Percentiles rank a stretch among this genome's conserved stretches.
These are phyloP conservation scores for Schwanniomyces sp. DNA, from an alignment of 805 yeast species.

Conservation along the genomic window DNA sequence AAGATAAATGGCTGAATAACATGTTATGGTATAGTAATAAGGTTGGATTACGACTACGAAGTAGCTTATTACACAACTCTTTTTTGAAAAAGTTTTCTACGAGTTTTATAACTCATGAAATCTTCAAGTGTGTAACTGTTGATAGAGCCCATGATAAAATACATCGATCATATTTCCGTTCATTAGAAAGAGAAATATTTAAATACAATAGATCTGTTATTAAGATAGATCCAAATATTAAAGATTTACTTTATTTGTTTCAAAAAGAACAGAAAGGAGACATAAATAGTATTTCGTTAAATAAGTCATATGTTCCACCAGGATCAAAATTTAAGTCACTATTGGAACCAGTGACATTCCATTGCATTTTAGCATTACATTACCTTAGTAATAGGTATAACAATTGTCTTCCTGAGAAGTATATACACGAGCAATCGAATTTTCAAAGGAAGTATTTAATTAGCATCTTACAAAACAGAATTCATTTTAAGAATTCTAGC, in stretches of 20 bases:
- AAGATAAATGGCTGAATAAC: background rate
- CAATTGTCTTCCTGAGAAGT: background rate
- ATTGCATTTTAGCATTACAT: slow-evolving; percentile 9
- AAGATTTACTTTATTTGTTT: slow-evolving; percentile 8
- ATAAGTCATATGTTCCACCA: slow-evolving; percentile 1
- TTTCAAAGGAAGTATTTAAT: slow-evolving; percentile 3
- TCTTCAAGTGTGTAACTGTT: background rate
- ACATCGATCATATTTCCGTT: slow-evolving; percentile 15
- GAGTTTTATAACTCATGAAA: background rate
- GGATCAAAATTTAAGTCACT: slow-evolving; percentile 5
- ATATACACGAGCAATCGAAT: slow-evolving; percentile 1
- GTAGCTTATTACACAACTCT: background rate
- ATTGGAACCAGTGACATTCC: slow-evolving; percentile 15
- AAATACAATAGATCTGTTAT: slow-evolving; percentile 8
- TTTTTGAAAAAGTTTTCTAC: background rate
- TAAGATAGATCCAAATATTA: slow-evolving; percentile 9
- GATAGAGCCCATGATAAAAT: slow-evolving; percentile 15
- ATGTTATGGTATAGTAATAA: background rate
- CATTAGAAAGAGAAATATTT: slow-evolving; percentile 9
- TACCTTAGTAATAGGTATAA: background rate
- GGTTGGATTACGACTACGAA: background rate
- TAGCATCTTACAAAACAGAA: slow-evolving; percentile 1
- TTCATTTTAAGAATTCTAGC: background rate
- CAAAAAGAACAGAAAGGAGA: slow-evolving; percentile 8
- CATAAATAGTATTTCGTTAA: background rate